Evolutionary conservation across 140 eudicot genomes (phyloP), one percentile per base, ranked within the genome.

Genomic region (Ambrosia hybrid): DNA sequence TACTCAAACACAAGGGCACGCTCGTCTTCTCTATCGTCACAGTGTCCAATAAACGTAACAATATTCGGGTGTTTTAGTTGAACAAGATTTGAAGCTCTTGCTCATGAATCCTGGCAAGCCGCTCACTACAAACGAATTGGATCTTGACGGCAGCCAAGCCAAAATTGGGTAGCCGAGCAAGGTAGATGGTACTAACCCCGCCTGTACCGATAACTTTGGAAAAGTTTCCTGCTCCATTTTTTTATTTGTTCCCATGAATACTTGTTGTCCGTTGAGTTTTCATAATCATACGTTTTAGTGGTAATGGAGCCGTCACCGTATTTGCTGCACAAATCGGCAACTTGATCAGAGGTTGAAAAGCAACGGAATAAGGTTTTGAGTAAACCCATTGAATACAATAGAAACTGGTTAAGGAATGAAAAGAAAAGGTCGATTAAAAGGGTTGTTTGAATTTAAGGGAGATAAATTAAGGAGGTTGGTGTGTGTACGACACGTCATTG

Each of bases 121-220:
- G 84, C 61, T 87, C 87, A 34, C 86, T 86, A 77, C 87, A 73
- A 59, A 78, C n/a, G 8, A 80, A 43, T 3, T 82, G 85, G 67
- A 87, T 34, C 84, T 92, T 89, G 52, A 89, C 82, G 1, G 98
- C 98, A 0, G 81, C 83, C 9, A 78, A 67, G 0, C 76, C 39
- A 6, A 76, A 78, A 21, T 69, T 81, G 8, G 52, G 13, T 46
- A 46, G 3, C 10, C 52, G 52, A 46, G 95, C 95, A 0, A 92
- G 83, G 73, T 85, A 92, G 14, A 92, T 96, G 0, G 90, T 87
- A 36, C 96, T 89, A 70, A 84, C 87, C 0, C 98, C 98, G 11
- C 98, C 98, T 37, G 80, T 79, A 3, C 92, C 98, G 56, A 92
- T 92, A 13, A 83, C 83, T 21, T 13, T 51, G 3, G 83, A 74